These are phyloP conservation scores for Bremia lactucae DNA, from an alignment of 352 stramenopile species.

Conservation along the genomic window DNA sequence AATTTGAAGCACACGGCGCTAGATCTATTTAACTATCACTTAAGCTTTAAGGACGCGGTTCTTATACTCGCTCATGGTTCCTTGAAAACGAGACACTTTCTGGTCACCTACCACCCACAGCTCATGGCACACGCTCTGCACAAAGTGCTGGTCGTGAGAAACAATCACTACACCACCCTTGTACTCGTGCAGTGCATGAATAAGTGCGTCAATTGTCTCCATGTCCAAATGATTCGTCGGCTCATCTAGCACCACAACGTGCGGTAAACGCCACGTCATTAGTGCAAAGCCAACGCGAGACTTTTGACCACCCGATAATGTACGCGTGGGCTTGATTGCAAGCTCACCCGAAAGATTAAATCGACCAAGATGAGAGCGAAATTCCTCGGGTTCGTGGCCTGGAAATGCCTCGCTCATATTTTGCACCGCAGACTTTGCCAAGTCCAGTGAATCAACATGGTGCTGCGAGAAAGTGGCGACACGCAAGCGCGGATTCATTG, in stretches of 20 bases:
- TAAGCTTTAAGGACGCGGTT: slow-evolving; percentile 52
- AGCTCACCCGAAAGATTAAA: slow-evolving; percentile 95
- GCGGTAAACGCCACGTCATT: slow-evolving; percentile 90
- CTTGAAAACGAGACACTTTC: slow-evolving; percentile 65
- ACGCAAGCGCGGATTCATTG: slow-evolving; percentile 84
- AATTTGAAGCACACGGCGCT: too few species aligned
- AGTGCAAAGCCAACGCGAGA: slow-evolving; percentile 89
- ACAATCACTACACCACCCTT: slow-evolving; percentile 95
- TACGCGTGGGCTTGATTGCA: slow-evolving; percentile 90
- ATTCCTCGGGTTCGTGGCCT: slow-evolving; percentile 75
- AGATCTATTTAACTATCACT: slow-evolving; percentile 18
- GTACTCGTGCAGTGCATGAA: slow-evolving; percentile 93
- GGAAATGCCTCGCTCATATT: slow-evolving; percentile 89
- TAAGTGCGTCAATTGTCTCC: slow-evolving; percentile 86
- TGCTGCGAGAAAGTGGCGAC: slow-evolving; percentile 97
- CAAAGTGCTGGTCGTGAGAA: slow-evolving; percentile 97
- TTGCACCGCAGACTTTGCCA: slow-evolving; percentile 83
- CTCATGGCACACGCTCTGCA: slow-evolving; percentile 91
- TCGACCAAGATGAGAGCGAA: slow-evolving; percentile 90
- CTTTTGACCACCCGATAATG: slow-evolving; percentile 95
- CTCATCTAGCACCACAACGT: slow-evolving; percentile 96
- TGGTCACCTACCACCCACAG: slow-evolving; percentile 85
- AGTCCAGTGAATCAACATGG: slow-evolving; percentile 91
- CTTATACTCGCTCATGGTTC: slow-evolving; percentile 81
- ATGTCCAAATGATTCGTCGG: slow-evolving; percentile 95